A percentile compares a stretch with the other conserved stretches of the same genome.
Evolutionary conservation across 2,329 filamentous ascomycete genomes (phyloP).

Genomic region (Fusarium decemcellulare): DNA sequence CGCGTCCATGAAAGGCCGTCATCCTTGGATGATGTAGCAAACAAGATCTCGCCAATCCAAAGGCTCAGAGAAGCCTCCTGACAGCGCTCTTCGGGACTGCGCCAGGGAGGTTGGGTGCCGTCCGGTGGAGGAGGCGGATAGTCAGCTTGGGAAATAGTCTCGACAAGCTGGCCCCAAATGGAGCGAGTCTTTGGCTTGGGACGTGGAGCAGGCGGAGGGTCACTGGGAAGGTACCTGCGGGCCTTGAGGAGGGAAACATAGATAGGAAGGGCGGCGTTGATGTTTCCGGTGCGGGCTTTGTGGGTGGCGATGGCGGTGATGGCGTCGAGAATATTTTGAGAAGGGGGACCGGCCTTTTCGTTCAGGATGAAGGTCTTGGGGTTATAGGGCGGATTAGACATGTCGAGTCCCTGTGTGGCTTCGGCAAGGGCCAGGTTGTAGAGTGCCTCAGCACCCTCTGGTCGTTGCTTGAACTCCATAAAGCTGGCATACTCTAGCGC

Average conservation of each 20-base stretch:
- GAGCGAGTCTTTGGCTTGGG: slow-evolving; percentile 19
- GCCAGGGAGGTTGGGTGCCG: slow-evolving; percentile 77
- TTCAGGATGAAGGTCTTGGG: slow-evolving; percentile 74
- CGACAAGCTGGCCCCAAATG: slow-evolving; percentile 41
- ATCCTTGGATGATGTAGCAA: slow-evolving; percentile 71
- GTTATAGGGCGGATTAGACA: slow-evolving; percentile 65
- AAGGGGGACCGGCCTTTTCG: slow-evolving; percentile 70
- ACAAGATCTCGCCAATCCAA: slow-evolving; percentile 95
- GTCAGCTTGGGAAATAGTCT: slow-evolving; percentile 61
- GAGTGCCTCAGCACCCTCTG: slow-evolving; percentile 77
- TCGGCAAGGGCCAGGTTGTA: slow-evolving; percentile 84
- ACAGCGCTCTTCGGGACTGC: slow-evolving; percentile 77
- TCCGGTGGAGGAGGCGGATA: slow-evolving; percentile 81
- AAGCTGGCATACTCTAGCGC: slow-evolving; percentile 88
- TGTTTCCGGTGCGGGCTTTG: slow-evolving; percentile 77
- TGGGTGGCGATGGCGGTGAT: slow-evolving; percentile 86
- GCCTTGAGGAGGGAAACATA: slow-evolving; percentile 88
- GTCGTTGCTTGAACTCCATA: slow-evolving; percentile 81
- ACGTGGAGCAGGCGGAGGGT: slow-evolving; percentile 44
- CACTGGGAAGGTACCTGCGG: slow-evolving; percentile 71
- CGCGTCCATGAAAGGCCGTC: slow-evolving; percentile 91
- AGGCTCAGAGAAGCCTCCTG: slow-evolving; percentile 89
- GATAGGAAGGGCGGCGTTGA: slow-evolving; percentile 82
- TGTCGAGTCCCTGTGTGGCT: slow-evolving; percentile 70
- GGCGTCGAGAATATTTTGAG: slow-evolving; percentile 80